Percentiles rank a stretch among this genome's conserved stretches.
phyloP scores from a whole-genome alignment of 768 basidiomycete species.

The Boletus fagicola region DNA sequence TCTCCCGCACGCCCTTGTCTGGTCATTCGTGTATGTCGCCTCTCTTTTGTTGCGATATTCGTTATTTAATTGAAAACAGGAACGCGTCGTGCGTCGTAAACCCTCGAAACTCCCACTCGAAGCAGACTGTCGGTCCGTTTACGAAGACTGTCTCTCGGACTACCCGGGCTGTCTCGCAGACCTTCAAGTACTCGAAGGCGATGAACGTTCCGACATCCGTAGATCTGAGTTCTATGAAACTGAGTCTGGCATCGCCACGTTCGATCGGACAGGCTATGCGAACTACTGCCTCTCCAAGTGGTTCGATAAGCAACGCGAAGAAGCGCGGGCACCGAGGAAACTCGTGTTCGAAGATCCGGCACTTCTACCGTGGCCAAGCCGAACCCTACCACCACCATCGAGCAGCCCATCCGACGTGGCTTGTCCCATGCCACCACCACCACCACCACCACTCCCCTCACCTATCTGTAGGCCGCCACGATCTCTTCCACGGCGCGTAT shows the following conservation, averaged over 20 bases:
- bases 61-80: slow-evolving; percentile 16
- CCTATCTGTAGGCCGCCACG: slow-evolving; percentile 3
- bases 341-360: slow-evolving; percentile 24
- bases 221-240: slow-evolving; percentile 30
- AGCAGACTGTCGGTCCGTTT: slow-evolving; percentile 23
- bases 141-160: slow-evolving; percentile 30
- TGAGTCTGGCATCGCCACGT: slow-evolving; percentile 27
- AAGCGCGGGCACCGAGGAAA: slow-evolving; percentile 14
- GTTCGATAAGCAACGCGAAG: slow-evolving; percentile 30
- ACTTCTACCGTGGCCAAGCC: slow-evolving; percentile 18
- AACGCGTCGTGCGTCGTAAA: not conserved
- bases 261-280: slow-evolving; percentile 28
- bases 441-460: not conserved
- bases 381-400: slow-evolving; percentile 17
- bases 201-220: slow-evolving; percentile 10
- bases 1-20: slow-evolving; percentile 31
- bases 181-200: slow-evolving; percentile 18
- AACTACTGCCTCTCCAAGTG: slow-evolving; percentile 26
- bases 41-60: not conserved
- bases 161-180: slow-evolving; percentile 20
- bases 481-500: slow-evolving; percentile 16
- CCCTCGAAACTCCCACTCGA: not conserved
- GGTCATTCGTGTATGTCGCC: slow-evolving; percentile 22
- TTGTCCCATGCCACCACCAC: not conserved
- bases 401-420: not conserved